Percentiles rank a stretch among this genome's conserved stretches.
phyloP scores from a whole-genome alignment of 331 rosid genomes.

The Arachis monticola region DNA sequence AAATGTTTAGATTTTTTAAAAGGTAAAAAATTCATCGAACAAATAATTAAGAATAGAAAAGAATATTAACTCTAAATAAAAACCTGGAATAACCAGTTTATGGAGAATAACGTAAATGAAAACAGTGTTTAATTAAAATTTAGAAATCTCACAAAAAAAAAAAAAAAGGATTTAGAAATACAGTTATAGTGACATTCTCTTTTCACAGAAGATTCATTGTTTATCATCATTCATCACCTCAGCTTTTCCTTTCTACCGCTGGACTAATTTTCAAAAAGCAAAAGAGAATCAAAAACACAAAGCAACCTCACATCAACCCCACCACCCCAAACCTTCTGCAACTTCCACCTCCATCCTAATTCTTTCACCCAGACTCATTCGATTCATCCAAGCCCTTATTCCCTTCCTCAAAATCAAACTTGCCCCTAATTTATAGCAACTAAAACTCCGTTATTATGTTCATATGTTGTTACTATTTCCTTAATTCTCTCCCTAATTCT shows the following conservation, averaged over 20 bases:
- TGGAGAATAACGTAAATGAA: no score
- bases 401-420: neutral
- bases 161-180: no score
- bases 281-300: constrained; percentile 48
- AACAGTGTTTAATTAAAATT: no score
- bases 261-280: constrained; percentile 45
- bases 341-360: neutral
- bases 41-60: no score
- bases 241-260: constrained; percentile 26
- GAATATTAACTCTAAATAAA: no score
- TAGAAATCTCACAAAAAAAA: no score
- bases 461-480: neutral
- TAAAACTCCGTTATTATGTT: neutral
- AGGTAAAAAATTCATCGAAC: no score
- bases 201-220: neutral
- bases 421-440: neutral
- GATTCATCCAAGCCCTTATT: neutral
- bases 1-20: no score
- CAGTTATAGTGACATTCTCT: no score
- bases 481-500: neutral
- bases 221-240: neutral
- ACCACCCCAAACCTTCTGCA: neutral
- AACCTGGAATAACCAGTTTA: no score
- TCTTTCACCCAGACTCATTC: neutral
- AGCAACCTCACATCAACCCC: neutral